These are phyloP conservation scores for Pulveroboletus sp. DNA, from an alignment of 768 basidiomycete species.

Conservation along the genomic window DNA sequence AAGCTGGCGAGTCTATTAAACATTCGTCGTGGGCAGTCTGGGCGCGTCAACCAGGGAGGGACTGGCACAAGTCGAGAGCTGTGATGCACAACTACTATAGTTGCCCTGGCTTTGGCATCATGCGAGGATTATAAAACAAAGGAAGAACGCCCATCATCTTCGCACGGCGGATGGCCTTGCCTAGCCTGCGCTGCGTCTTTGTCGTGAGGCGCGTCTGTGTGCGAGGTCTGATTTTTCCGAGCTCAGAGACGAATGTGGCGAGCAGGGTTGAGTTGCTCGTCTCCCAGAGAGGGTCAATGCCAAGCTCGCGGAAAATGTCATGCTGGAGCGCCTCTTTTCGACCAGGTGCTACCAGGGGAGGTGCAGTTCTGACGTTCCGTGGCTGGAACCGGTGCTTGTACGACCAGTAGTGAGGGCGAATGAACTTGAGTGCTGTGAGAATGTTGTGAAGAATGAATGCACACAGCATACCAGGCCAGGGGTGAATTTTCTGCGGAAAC, in stretches of 20 bases:
- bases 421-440: slow-evolving; percentile 33
- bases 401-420: slow-evolving; percentile 43
- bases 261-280: slow-evolving; percentile 58
- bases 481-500: slow-evolving; percentile 26
- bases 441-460: neutral
- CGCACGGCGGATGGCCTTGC: slow-evolving; percentile 82
- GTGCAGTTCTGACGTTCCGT: slow-evolving; percentile 19
- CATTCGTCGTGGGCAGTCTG: too few relatives aligned
- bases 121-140: slow-evolving; percentile 30
- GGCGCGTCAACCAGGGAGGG: too few relatives aligned
- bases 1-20: too few relatives aligned
- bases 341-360: slow-evolving; percentile 51
- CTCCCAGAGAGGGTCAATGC: slow-evolving; percentile 70
- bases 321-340: slow-evolving; percentile 46
- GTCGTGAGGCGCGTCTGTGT: slow-evolving; percentile 67
- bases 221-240: slow-evolving; percentile 79
- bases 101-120: slow-evolving; percentile 21
- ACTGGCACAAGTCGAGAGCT: neutral
- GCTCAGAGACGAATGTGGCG: slow-evolving; percentile 55
- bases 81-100: neutral
- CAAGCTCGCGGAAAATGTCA: slow-evolving; percentile 70
- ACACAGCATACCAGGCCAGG: slow-evolving; percentile 17
- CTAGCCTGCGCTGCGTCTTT: slow-evolving; percentile 72
- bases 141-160: slow-evolving; percentile 90
- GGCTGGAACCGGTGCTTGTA: slow-evolving; percentile 34